phyloP scores from a whole-genome alignment of 2,329 filamentous ascomycete genomes.

The Tolypocladium tropicale region DNA sequence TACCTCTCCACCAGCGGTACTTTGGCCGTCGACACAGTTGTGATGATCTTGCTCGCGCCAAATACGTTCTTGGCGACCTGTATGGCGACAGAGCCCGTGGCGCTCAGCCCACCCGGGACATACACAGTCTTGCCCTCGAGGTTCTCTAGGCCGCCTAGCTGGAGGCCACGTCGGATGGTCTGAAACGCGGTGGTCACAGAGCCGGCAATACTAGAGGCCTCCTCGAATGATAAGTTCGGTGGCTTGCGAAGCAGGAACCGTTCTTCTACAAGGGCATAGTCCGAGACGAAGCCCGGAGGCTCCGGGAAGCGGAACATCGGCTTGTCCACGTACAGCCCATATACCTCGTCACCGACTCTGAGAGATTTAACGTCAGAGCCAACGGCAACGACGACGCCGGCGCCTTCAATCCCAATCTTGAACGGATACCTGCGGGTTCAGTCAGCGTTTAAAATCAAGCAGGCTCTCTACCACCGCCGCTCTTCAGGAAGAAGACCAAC shows the following conservation, averaged over 20 bases:
- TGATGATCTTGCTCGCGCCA: constrained; percentile 34
- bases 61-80: constrained; percentile 42
- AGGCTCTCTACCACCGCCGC: neutral
- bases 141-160: constrained; percentile 21
- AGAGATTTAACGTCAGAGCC: constrained; percentile 16
- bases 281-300: constrained; percentile 23
- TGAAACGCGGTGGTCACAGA: constrained; percentile 33
- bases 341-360: constrained; percentile 26
- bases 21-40: constrained; percentile 43
- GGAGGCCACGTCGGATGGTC: constrained; percentile 27
- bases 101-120: constrained; percentile 38
- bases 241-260: constrained; percentile 23
- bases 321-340: constrained; percentile 24
- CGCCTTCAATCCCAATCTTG: constrained; percentile 17
- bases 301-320: constrained; percentile 19
- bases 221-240: constrained; percentile 19
- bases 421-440: constrained; percentile 9
- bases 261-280: constrained; percentile 28
- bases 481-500: constrained; percentile 10
- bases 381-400: constrained; percentile 21
- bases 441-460: neutral
- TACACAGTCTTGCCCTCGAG: constrained; percentile 41
- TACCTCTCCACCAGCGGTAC: constrained; percentile 30
- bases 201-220: constrained; percentile 24
- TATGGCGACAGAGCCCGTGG: constrained; percentile 32